Conservation (phyloP, 345 rosid species). For the Linum trigynum region DNA sequence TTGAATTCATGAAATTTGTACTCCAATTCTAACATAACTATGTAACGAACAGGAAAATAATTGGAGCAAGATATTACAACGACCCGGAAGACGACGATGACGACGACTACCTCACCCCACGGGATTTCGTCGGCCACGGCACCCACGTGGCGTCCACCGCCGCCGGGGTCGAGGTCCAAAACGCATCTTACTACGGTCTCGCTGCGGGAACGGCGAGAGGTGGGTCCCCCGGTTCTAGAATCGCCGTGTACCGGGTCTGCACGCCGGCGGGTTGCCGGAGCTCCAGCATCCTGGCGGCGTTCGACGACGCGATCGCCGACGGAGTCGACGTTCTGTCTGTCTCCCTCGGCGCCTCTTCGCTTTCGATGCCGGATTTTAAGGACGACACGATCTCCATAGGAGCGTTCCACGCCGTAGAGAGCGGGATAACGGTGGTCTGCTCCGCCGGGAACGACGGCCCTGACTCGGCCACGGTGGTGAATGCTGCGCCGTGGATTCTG, state of each 20-base stretch:
- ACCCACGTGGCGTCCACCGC: constrained; percentile 66
- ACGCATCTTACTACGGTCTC: constrained; percentile 65
- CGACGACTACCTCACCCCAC: constrained; percentile 28
- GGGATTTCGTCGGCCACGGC: constrained; percentile 73
- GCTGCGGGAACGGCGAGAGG: constrained; percentile 70
- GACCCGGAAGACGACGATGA: constrained; percentile 21
- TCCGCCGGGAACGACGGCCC: constrained; percentile 86
- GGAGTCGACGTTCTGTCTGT: constrained; percentile 63
- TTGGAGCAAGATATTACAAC: constrained; percentile 68
- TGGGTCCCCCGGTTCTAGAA: constrained; percentile 57
- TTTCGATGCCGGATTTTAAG: constrained; percentile 17
- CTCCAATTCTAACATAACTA: neutral
- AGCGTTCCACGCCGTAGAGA: constrained; percentile 64
- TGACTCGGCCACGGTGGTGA: constrained; percentile 33
- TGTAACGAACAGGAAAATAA: constrained; percentile 44
- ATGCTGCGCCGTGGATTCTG: constrained; percentile 73
- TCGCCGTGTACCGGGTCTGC: constrained; percentile 63
- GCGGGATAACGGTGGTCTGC: constrained; percentile 64
- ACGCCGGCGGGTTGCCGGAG: constrained; percentile 44
- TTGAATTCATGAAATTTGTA: too few species aligned
- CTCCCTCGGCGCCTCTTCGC: constrained; percentile 53
- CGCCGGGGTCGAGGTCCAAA: constrained; percentile 50
- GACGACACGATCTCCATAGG: constrained; percentile 70
- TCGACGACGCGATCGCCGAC: constrained; percentile 68
- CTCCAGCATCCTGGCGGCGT: constrained; percentile 58